Percentiles rank a stretch among this genome's conserved stretches.
Evolutionary conservation across 495 filamentous ascomycete genomes (phyloP).

Genomic region (Aspergillus ellipticus): DNA sequence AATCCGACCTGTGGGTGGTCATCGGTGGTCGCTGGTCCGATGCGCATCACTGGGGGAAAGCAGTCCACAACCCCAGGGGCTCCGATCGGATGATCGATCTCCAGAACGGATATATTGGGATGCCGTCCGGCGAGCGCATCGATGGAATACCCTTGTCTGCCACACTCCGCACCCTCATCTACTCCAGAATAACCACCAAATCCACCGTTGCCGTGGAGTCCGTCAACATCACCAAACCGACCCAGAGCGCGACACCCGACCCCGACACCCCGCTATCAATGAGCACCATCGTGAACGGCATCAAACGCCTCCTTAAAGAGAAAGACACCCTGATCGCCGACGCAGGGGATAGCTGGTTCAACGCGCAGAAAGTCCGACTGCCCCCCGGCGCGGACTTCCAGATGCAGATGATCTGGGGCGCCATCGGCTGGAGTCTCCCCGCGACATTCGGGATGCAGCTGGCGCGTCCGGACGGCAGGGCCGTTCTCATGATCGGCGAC

Average conservation of each 20-base stretch:
- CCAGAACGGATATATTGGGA: neutral
- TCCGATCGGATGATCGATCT: slow-evolving; percentile 3
- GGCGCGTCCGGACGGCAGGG: slow-evolving; percentile 28
- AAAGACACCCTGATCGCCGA: slow-evolving; percentile 1
- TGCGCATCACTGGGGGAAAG: slow-evolving; percentile 1
- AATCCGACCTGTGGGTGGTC: slow-evolving; percentile 13
- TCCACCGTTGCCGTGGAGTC: too few relatives aligned
- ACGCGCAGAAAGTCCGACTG: neutral
- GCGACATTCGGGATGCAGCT: slow-evolving; percentile 2
- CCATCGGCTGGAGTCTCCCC: slow-evolving; percentile 4
- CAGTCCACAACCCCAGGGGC: neutral
- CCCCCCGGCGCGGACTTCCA: neutral
- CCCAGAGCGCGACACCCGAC: too few relatives aligned
- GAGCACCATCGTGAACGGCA: neutral
- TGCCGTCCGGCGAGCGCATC: too few relatives aligned
- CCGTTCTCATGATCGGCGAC: slow-evolving; percentile 73
- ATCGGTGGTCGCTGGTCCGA: slow-evolving; percentile 12
- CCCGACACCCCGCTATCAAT: neutral
- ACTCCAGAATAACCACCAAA: too few relatives aligned
- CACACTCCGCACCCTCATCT: too few relatives aligned
- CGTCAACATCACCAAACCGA: too few relatives aligned
- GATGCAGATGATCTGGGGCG: neutral
- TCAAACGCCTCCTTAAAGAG: neutral
- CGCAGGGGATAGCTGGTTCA: slow-evolving; percentile 5
- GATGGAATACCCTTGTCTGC: too few relatives aligned